These are phyloP conservation scores for Aspergillus hortae DNA, from an alignment of 2,329 filamentous ascomycete species.

Conservation along the genomic window DNA sequence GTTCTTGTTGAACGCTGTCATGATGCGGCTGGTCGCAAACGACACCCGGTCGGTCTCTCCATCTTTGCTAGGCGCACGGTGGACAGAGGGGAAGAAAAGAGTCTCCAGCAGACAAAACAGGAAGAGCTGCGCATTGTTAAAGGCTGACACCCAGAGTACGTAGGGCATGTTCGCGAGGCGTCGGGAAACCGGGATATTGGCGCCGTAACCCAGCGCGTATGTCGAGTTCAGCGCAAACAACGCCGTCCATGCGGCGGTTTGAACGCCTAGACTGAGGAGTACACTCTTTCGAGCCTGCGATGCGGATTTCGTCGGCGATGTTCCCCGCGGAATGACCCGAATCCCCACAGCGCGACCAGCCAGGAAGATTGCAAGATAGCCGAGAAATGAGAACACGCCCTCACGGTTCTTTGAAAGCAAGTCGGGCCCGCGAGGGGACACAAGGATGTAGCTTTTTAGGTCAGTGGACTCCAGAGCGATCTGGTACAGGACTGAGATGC, in stretches of 20 bases:
- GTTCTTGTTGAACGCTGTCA: slow-evolving; percentile 83
- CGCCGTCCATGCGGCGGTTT: slow-evolving; percentile 64
- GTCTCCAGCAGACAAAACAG: slow-evolving; percentile 76
- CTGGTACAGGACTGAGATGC: slow-evolving; percentile 70
- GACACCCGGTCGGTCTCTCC: slow-evolving; percentile 63
- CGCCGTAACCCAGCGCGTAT: slow-evolving; percentile 65
- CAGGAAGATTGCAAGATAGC: slow-evolving; percentile 93
- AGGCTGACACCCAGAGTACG: slow-evolving; percentile 85
- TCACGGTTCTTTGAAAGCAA: slow-evolving; percentile 88
- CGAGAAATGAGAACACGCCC: slow-evolving; percentile 89
- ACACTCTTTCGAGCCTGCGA: slow-evolving; percentile 52
- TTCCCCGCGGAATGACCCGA: slow-evolving; percentile 66
- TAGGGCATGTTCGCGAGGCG: slow-evolving; percentile 92
- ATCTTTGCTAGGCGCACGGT: slow-evolving; percentile 53
- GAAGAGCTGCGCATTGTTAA: slow-evolving; percentile 80
- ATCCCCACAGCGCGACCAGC: slow-evolving; percentile 81
- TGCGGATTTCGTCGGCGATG: slow-evolving; percentile 42
- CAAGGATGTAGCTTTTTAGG: slow-evolving; percentile 79
- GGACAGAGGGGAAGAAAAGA: slow-evolving; percentile 69
- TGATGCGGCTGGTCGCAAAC: slow-evolving; percentile 72
- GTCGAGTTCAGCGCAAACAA: slow-evolving; percentile 69
- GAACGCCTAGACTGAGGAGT: slow-evolving; percentile 60
- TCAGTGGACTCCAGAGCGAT: slow-evolving; percentile 68
- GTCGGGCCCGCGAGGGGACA: slow-evolving; percentile 69
- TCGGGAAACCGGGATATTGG: slow-evolving; percentile 69